phyloP scores from a whole-genome alignment of 2,329 filamentous ascomycete species.

The Davidsoniella australis region DNA sequence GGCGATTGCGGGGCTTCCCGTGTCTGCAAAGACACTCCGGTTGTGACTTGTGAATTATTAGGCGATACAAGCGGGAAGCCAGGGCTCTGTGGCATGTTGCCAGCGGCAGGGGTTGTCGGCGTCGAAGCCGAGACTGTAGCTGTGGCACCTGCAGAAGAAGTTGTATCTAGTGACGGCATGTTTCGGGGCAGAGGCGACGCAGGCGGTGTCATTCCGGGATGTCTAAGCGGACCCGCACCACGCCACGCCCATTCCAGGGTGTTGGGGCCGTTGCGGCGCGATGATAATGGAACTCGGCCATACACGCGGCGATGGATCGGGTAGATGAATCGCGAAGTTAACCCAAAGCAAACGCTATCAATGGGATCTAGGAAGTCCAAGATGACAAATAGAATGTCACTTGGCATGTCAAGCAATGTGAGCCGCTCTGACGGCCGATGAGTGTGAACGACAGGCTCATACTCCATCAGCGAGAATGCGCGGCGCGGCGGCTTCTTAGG shows the following conservation, averaged over 20 bases:
- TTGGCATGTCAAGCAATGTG: slow-evolving; percentile 34
- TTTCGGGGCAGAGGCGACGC: slow-evolving; percentile 7
- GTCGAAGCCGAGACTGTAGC: neutral
- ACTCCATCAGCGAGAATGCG: slow-evolving; percentile 44
- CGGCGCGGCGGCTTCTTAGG: slow-evolving; percentile 26
- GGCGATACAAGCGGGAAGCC: neutral
- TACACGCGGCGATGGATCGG: slow-evolving; percentile 39
- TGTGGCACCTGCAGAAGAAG: slow-evolving; percentile 10
- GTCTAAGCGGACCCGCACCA: slow-evolving; percentile 29
- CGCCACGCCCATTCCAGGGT: slow-evolving; percentile 48
- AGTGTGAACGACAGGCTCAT: slow-evolving; percentile 33
- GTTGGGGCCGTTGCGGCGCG: slow-evolving; percentile 42
- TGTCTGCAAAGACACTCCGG: neutral
- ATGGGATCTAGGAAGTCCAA: slow-evolving; percentile 48
- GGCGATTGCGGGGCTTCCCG: slow-evolving; percentile 8
- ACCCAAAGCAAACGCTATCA: slow-evolving; percentile 43
- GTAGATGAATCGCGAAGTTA: slow-evolving; percentile 41
- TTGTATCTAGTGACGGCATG: slow-evolving; percentile 7
- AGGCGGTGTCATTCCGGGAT: slow-evolving; percentile 12
- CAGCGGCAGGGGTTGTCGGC: slow-evolving; percentile 3
- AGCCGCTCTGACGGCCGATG: slow-evolving; percentile 30
- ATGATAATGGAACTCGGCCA: slow-evolving; percentile 37
- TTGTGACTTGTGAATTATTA: slow-evolving; percentile 5
- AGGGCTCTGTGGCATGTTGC: slow-evolving; percentile 7
- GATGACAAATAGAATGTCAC: slow-evolving; percentile 42